A percentile compares a stretch with the other conserved stretches of the same genome.
Evolutionary conservation across 257 asterid genomes (phyloP).

Genomic region (Nicotiana sylvestris): DNA sequence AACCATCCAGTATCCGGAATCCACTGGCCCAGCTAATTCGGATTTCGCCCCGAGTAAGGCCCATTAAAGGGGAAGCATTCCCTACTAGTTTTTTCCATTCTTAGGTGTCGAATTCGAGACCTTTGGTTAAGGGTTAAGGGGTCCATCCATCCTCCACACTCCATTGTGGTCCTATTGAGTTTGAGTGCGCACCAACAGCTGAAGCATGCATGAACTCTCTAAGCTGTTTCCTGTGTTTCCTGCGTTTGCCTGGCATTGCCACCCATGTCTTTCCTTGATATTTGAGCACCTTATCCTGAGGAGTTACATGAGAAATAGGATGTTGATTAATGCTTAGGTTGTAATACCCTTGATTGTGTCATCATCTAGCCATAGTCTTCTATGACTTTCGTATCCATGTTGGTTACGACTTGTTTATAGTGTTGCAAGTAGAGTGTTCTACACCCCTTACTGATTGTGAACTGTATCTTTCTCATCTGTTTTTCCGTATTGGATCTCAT

Average conservation of each 20-base stretch:
- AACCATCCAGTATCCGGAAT: too few species aligned
- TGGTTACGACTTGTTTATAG: not conserved
- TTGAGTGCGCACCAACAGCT: not conserved
- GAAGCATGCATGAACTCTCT: not conserved
- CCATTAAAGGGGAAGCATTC: too few species aligned
- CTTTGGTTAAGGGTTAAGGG: too few species aligned
- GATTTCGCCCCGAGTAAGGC: too few species aligned
- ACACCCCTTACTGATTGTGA: not conserved
- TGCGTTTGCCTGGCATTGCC: not conserved
- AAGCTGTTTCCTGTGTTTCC: not conserved
- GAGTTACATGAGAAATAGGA: not conserved
- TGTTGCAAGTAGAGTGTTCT: not conserved
- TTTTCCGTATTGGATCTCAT: not conserved
- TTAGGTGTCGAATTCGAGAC: too few species aligned
- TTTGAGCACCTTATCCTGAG: not conserved
- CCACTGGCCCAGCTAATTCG: too few species aligned
- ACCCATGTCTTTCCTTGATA: constrained; percentile 3
- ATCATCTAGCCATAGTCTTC: not conserved
- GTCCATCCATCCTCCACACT: too few species aligned
- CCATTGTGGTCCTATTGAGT: too few species aligned
- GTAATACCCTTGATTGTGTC: not conserved
- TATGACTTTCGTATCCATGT: not conserved
- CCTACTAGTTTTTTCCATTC: too few species aligned
- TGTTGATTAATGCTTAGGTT: not conserved
- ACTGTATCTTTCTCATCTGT: not conserved